A percentile compares a stretch with the other conserved stretches of the same genome.
Evolutionary conservation across 495 filamentous ascomycete genomes (phyloP).

Genomic region (Jackrogersella minutella): DNA sequence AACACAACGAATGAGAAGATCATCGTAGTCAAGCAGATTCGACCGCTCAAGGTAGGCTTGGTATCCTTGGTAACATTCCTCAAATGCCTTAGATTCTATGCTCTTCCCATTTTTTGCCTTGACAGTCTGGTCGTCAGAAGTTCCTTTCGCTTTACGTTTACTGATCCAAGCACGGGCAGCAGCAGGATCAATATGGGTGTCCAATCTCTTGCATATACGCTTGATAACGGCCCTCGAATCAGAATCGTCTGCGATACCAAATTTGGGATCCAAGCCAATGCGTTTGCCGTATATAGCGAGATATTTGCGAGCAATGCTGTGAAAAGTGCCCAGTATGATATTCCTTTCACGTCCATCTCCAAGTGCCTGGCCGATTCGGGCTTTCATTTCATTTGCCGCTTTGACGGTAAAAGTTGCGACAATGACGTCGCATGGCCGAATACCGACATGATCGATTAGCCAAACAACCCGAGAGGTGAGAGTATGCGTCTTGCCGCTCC

Average conservation of each 20-base stretch:
- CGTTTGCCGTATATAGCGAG: constrained; percentile 84
- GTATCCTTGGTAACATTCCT: constrained; percentile 79
- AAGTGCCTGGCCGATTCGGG: constrained; percentile 79
- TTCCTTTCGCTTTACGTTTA: constrained; percentile 79
- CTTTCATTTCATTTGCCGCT: constrained; percentile 94
- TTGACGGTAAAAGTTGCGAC: constrained; percentile 99
- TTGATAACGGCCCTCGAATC: constrained; percentile 81
- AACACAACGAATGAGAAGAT: constrained; percentile 84
- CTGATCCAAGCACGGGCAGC: constrained; percentile 80
- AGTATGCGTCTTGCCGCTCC: constrained; percentile 92
- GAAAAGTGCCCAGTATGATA: constrained; percentile 92
- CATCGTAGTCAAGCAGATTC: constrained; percentile 94
- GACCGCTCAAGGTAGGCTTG: constrained; percentile 74
- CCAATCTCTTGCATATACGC: constrained; percentile 80
- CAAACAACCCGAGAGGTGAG: constrained; percentile 94
- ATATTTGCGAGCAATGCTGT: constrained; percentile 90
- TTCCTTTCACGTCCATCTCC: constrained; percentile 79
- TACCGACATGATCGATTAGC: constrained; percentile 79
- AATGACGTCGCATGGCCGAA: constrained; percentile 89
- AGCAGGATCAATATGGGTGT: constrained; percentile 72
- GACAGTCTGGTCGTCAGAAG: constrained; percentile 45
- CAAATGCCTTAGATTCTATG: constrained; percentile 75
- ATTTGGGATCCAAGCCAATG: constrained; percentile 82
- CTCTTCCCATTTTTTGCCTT: constrained; percentile 55
- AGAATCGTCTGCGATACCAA: constrained; percentile 89